A percentile compares a stretch with the other conserved stretches of the same genome.
Evolutionary conservation across 2,329 filamentous ascomycete species (phyloP).

Genomic region (Lachnellula subtilissima): DNA sequence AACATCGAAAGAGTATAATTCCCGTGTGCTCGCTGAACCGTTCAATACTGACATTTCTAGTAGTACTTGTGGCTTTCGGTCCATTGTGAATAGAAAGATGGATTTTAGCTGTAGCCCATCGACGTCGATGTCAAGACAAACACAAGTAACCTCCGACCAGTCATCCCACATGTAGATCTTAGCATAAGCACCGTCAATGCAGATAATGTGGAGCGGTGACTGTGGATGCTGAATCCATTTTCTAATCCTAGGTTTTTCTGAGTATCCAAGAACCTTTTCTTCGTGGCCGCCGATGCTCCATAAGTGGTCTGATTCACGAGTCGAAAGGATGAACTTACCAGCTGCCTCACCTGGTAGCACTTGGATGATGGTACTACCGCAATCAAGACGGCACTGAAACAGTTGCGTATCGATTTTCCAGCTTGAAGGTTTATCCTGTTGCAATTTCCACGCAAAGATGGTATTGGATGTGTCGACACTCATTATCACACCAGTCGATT

Average conservation of each 20-base stretch:
- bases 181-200: conserved; percentile 25
- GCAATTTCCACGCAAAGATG: conserved; percentile 11
- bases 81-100: conserved; percentile 14
- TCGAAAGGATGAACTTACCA: conserved; percentile 32
- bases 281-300: conserved; percentile 27
- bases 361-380: conserved; percentile 24
- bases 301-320: conserved; percentile 30
- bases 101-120: conserved; percentile 21
- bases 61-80: conserved; percentile 12
- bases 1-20: conserved; percentile 15
- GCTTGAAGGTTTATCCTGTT: background rate
- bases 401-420: conserved; percentile 4
- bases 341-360: conserved; percentile 24
- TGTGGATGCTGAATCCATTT: conserved; percentile 26
- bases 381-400: conserved; percentile 24
- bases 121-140: conserved; percentile 10
- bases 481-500: conserved; percentile 22
- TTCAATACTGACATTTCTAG: conserved; percentile 22
- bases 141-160: conserved; percentile 24
- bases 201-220: conserved; percentile 27
- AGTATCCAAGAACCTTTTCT: conserved; percentile 22
- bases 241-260: conserved; percentile 16
- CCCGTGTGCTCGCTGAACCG: conserved; percentile 13
- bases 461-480: conserved; percentile 28
- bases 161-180: conserved; percentile 29